Percentiles rank a stretch among this genome's conserved stretches.
phyloP scores from a whole-genome alignment of 2,329 filamentous ascomycete species.

The Cytospora leucostoma region DNA sequence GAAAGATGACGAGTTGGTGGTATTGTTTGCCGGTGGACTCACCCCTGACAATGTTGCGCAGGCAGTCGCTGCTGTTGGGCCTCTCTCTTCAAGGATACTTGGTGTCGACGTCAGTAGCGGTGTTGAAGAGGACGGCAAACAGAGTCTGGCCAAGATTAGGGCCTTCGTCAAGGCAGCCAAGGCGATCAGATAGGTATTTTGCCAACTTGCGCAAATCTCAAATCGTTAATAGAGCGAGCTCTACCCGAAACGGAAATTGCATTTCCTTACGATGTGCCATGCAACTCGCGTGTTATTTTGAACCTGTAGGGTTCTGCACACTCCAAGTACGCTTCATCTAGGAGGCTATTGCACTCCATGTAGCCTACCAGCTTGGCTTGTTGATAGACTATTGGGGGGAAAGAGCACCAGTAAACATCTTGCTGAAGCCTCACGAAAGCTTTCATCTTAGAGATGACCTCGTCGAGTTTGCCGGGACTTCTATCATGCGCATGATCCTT shows the following conservation, averaged over 20 bases:
- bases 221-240: not conserved
- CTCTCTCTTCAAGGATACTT: conserved; percentile 63
- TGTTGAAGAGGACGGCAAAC: conserved; percentile 80
- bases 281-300: not conserved
- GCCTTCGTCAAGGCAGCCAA: conserved; percentile 79
- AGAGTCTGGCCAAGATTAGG: conserved; percentile 78
- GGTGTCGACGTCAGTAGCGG: conserved; percentile 94
- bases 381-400: not conserved
- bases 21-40: conserved; percentile 85
- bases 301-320: no score
- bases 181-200: conserved; percentile 46
- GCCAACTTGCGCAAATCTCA: not conserved
- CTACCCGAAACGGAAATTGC: not conserved
- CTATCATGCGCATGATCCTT: conserved; percentile 21
- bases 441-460: conserved; percentile 24
- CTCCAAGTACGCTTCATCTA: not conserved
- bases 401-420: no score
- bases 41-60: conserved; percentile 75
- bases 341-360: not conserved
- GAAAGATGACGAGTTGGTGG: conserved; percentile 67
- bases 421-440: not conserved
- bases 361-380: not conserved
- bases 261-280: not conserved
- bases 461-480: conserved; percentile 22
- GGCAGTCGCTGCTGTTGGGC: conserved; percentile 64